Evolutionary conservation across 305 asterid species (phyloP).

Genomic region (Fraxinus sp.): DNA sequence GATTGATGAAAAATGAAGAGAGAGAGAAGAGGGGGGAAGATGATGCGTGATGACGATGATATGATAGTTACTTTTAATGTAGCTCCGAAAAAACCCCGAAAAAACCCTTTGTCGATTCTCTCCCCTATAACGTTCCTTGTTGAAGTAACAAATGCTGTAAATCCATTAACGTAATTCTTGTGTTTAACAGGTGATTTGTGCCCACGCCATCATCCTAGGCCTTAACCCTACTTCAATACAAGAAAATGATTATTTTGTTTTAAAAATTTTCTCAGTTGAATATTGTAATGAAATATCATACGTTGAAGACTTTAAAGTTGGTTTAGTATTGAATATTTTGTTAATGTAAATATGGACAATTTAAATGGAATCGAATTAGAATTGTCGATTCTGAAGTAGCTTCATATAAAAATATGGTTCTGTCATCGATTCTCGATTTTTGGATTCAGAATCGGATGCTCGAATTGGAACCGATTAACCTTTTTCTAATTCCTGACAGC

Average conservation of each 20-base stretch:
- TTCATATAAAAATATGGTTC: too few relatives aligned
- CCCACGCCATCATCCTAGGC: background rate
- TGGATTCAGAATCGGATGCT: background rate
- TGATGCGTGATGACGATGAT: background rate
- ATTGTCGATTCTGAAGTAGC: too few relatives aligned
- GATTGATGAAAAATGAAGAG: background rate
- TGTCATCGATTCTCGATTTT: too few relatives aligned
- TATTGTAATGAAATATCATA: too few relatives aligned
- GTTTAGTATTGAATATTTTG: too few relatives aligned
- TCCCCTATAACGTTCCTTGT: background rate
- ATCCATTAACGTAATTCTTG: background rate
- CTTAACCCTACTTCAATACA: background rate
- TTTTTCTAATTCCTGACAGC: too few relatives aligned
- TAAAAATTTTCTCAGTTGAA: too few relatives aligned
- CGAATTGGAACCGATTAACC: background rate
- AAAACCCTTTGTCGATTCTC: background rate
- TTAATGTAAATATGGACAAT: too few relatives aligned
- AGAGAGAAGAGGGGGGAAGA: background rate
- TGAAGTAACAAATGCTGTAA: background rate
- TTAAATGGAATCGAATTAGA: too few relatives aligned
- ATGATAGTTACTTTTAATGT: background rate
- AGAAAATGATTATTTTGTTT: too few relatives aligned
- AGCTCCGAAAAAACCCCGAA: background rate
- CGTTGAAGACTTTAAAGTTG: too few relatives aligned
- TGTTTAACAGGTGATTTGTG: background rate